Evolutionary conservation across 2,329 filamentous ascomycete genomes (phyloP), one percentile per base, ranked within the genome.

Genomic region (Emmonsiellopsis sp.): DNA sequence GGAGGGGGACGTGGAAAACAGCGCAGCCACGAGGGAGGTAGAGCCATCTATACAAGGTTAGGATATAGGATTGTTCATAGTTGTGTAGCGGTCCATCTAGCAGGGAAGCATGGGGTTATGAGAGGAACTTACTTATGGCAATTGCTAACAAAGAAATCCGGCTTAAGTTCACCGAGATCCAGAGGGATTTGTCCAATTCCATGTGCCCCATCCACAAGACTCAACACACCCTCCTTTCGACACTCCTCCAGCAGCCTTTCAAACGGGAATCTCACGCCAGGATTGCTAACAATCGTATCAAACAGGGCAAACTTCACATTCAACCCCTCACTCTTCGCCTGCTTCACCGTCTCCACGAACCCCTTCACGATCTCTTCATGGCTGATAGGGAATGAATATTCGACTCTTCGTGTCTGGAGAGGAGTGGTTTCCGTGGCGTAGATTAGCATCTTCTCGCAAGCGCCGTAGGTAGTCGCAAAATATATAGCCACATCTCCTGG

Each of bases 141-240:
- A 67, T 96, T 96, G 53, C 79, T 85, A 11, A 92, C 79, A 64
- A 94, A 88, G 72, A 95, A 96, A 68, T 96, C 91, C 0, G 89
- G 84, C 57, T 90, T 80, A 2, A 90, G 72, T 3, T 71, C 67
- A 0, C 65, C 58, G 11, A 96, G 70, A 67, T 94, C 81, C 7
- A 96, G 68, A 1, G 79, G 75, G 7, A 95, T 77, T 69, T 93
- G 86, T 1, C 92, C 92, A 26, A 95, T 73, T 1, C 86, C 85
- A 69, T 97, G 92, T 0, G 92, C 92, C 13, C 82, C 91, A 66
- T 97, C 92, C 38, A 96, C 75, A 16, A 89, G 73, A 61, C 85
- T 90, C 52, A 92, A 65, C 2, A 96, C 73, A 0, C 79, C 81
- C 26, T 84, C 73, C 54, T 84, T 79, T 44, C 76, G 79, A 67